Evolutionary conservation across 2,329 filamentous ascomycete genomes (phyloP).

Genomic region (Lecanoromycetidae sp.): DNA sequence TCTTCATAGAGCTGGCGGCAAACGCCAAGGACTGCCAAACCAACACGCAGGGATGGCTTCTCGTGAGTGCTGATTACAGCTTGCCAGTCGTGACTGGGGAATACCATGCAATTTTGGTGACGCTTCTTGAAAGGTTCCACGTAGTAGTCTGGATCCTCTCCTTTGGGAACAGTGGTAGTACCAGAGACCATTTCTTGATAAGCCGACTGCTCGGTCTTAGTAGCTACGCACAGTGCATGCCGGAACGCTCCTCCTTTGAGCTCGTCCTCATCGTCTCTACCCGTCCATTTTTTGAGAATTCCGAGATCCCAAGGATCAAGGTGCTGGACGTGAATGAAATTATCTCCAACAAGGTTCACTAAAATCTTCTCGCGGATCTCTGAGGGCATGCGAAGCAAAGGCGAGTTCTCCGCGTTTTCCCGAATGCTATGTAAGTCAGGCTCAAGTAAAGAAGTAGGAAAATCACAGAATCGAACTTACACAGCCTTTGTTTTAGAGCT

Average conservation of each 20-base stretch:
- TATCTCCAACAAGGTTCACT: background rate
- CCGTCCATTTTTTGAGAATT: too few relatives aligned
- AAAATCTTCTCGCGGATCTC: conserved; percentile 10
- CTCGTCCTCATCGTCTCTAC: background rate
- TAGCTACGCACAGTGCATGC: background rate
- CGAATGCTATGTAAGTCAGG: background rate
- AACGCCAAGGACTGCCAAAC: conserved; percentile 1
- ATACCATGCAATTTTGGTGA: background rate
- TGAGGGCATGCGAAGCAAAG: background rate
- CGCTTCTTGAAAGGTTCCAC: background rate
- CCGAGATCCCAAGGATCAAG: background rate
- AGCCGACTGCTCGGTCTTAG: background rate
- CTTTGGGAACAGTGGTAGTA: background rate
- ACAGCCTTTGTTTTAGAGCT: background rate
- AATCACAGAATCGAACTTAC: background rate
- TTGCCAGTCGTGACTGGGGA: background rate
- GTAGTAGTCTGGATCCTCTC: background rate
- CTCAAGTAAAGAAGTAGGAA: background rate
- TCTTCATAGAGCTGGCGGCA: conserved; percentile 12
- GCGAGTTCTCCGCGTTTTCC: conserved; percentile 4
- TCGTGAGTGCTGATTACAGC: background rate
- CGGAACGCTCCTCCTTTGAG: background rate
- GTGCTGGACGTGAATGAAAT: conserved; percentile 9
- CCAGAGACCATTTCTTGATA: background rate
- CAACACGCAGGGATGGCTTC: background rate